Conservation (phyloP, 805 yeast species). For the Torulaspora franciscae region DNA sequence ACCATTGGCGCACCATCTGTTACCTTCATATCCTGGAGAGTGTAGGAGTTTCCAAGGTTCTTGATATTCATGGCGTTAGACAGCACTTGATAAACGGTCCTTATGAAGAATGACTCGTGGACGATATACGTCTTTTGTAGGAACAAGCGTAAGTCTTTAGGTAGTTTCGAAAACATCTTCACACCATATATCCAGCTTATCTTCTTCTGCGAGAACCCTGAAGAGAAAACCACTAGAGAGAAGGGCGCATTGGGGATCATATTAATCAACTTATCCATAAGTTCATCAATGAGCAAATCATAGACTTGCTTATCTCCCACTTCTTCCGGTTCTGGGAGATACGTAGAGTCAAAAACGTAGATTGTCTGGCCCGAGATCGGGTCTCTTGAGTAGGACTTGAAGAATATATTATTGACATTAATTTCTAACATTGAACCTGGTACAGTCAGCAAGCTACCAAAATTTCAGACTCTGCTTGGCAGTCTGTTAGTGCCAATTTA, state of each 20-base stretch:
- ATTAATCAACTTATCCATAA: constrained; percentile 52
- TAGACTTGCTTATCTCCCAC: constrained; percentile 37
- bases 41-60: constrained; percentile 30
- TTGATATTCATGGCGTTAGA: constrained; percentile 56
- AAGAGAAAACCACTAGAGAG: constrained; percentile 69
- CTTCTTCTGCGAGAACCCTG: constrained; percentile 59
- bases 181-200: constrained; percentile 67
- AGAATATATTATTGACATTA: constrained; percentile 45
- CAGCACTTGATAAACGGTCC: constrained; percentile 68
- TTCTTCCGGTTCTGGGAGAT: constrained; percentile 57
- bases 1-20: constrained; percentile 22
- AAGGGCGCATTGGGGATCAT: constrained; percentile 59
- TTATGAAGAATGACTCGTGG: constrained; percentile 86
- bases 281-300: constrained; percentile 42
- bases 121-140: constrained; percentile 67
- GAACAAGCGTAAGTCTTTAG: constrained; percentile 49
- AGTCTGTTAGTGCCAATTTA: no score
- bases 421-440: constrained; percentile 25
- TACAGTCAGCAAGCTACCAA: neutral
- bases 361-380: constrained; percentile 66
- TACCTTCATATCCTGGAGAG: constrained; percentile 17
- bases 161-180: constrained; percentile 52
- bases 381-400: constrained; percentile 57
- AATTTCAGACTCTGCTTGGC: neutral
- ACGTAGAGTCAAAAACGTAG: constrained; percentile 78